Conservation (phyloP, 768 basidiomycete species). For the Pulveroboletus sp. region DNA sequence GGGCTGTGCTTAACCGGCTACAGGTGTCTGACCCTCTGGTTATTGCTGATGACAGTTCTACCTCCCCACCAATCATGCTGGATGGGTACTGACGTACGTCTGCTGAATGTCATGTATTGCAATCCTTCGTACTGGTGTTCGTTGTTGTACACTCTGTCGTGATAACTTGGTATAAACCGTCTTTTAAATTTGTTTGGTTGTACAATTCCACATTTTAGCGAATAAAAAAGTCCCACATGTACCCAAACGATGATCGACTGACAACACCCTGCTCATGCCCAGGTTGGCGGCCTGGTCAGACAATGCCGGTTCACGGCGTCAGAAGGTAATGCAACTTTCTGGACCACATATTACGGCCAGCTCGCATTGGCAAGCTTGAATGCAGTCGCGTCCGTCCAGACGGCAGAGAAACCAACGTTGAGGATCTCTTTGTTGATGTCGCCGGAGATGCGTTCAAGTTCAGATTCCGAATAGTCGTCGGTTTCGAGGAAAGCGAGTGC, state of each 20-base stretch:
- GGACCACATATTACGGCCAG: background rate
- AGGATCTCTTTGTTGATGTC: conserved; percentile 10
- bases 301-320: too few species aligned
- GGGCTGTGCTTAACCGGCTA: conserved; percentile 49
- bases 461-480: conserved; percentile 59
- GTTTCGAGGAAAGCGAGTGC: conserved; percentile 82
- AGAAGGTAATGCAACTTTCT: background rate
- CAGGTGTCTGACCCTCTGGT: conserved; percentile 33
- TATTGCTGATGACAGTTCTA: conserved; percentile 24
- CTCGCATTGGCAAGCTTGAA: conserved; percentile 17
- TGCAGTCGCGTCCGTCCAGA: conserved; percentile 29
- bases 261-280: too few species aligned
- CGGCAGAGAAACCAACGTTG: conserved; percentile 21
- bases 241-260: background rate
- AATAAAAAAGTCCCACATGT: conserved; percentile 18
- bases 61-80: conserved; percentile 18
- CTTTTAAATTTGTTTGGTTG: conserved; percentile 1
- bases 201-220: conserved; percentile 14
- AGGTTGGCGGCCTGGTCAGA: too few species aligned
- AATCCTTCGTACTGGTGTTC: background rate
- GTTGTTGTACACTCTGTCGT: background rate
- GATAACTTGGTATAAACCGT: conserved; percentile 4
- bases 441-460: conserved; percentile 17
- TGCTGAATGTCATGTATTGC: background rate
- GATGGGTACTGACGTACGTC: conserved; percentile 19